A percentile compares a stretch with the other conserved stretches of the same genome.
phyloP scores from a whole-genome alignment of 495 filamentous ascomycete species.

The Diplogelasinospora grovesii region DNA sequence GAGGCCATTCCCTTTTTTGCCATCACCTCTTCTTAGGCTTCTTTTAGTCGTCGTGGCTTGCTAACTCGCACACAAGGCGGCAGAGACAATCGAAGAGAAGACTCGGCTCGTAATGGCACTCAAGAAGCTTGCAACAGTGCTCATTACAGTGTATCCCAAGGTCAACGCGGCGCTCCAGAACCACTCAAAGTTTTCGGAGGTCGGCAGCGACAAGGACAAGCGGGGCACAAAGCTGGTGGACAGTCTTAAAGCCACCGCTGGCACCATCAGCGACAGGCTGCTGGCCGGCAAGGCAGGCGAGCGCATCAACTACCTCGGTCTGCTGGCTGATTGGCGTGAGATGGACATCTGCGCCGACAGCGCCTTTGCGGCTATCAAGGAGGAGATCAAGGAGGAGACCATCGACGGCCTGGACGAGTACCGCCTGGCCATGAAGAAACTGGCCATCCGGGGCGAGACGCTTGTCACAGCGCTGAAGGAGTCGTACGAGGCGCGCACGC shows the following conservation, averaged over 20 bases:
- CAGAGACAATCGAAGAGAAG: not conserved
- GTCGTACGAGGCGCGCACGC: not conserved
- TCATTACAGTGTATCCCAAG: not conserved
- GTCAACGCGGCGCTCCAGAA: not conserved
- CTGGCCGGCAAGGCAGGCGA: not conserved
- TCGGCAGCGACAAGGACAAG: not conserved
- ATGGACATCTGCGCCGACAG: slow-evolving; percentile 2
- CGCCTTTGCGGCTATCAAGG: not conserved
- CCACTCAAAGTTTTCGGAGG: not conserved
- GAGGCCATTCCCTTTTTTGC: too few relatives aligned
- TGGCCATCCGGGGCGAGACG: slow-evolving; percentile 1
- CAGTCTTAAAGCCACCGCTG: not conserved
- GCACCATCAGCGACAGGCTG: not conserved
- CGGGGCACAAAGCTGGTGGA: not conserved
- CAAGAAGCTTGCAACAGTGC: not conserved
- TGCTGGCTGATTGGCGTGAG: not conserved
- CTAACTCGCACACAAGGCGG: too few relatives aligned
- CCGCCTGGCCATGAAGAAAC: not conserved
- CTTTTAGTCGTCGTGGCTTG: too few relatives aligned
- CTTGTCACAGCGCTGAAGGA: slow-evolving; percentile 1
- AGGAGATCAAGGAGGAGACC: not conserved
- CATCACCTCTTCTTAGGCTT: too few relatives aligned
- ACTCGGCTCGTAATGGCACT: not conserved
- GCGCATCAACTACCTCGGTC: not conserved
- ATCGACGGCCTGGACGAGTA: not conserved